Evolutionary conservation across 2,329 filamentous ascomycete genomes (phyloP), one percentile per base, ranked within the genome.

Genomic region (Aspergillus texensis): DNA sequence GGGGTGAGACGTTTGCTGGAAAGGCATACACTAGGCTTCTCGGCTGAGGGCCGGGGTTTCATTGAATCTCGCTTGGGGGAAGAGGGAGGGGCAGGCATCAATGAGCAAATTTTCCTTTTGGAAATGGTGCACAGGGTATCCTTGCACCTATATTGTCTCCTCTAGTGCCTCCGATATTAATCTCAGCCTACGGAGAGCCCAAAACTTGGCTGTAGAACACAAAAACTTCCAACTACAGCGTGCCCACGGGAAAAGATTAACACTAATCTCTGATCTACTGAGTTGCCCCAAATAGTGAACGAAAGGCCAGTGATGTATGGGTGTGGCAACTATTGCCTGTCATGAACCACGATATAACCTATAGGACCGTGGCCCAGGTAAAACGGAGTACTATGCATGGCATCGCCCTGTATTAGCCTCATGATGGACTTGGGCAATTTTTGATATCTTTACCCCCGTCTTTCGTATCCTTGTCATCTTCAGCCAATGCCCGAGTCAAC

Each of bases 1-100:
- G 28, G 57, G 66, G 11, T 70, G 43, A 67, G 34, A 43, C 4
- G 26, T 10, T 6, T 41, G 39, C 12, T 59, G 28, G 28, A 32
- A 46, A 46, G 39, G 54, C 16, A 50, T 28, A 19, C 16, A 10
- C 16, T 52, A 52, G 14, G 12, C 9, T 50, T 50, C 24, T 26
- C 19, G 24, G 41, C 8, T 19, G 8, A 50, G 24, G 24, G 24
- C 6, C 8, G 28, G 46, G 5, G 26, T 16, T 50, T 50, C 28
- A 19, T 19, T 26, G 2, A 19, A 50, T 11, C 26, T 28, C 14
- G 12, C 16, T 9, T 11, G 11, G 32, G 32, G 10, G 21, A 24
- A 24, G 11, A 5, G 11, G 14, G 14, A 16, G 16, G 34, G 34
- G 34, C 5, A 2, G 30, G 26, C 26, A 28, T 34, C 12, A 36